These are phyloP conservation scores for Botrytis cinerea DNA, from an alignment of 2,329 filamentous ascomycete species.

Conservation along the genomic window DNA sequence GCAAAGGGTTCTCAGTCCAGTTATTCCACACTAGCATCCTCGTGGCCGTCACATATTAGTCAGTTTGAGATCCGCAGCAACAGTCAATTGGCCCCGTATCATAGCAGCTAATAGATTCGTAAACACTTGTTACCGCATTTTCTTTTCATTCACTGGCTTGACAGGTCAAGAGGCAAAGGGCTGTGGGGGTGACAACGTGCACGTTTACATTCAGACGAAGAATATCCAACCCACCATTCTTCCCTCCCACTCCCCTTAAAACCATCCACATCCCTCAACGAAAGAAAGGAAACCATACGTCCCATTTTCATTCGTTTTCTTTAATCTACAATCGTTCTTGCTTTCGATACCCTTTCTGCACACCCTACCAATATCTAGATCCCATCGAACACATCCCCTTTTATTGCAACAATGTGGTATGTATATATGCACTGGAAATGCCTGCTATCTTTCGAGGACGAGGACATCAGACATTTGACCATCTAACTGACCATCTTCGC, in stretches of 20 bases:
- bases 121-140: constrained; percentile 13
- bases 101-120: constrained; percentile 13
- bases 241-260: constrained; percentile 18
- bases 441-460: background rate
- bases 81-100: constrained; percentile 1
- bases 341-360: constrained; percentile 19
- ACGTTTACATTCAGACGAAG: constrained; percentile 19
- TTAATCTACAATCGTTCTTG: constrained; percentile 17
- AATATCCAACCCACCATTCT: constrained; percentile 17
- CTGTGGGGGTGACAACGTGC: constrained; percentile 15
- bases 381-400: background rate
- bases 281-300: constrained; percentile 1
- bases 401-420: constrained; percentile 36
- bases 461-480: constrained; percentile 20
- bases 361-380: constrained; percentile 3
- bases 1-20: background rate
- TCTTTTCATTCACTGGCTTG: background rate
- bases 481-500: constrained; percentile 22
- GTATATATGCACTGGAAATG: constrained; percentile 20
- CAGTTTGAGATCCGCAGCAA: constrained; percentile 10
- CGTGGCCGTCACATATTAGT: background rate
- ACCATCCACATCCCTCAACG: constrained; percentile 15
- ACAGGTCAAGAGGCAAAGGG: constrained; percentile 9
- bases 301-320: constrained; percentile 16
- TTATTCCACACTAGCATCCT: background rate